These are phyloP conservation scores for Claviceps citrina DNA, from an alignment of 2,329 filamentous ascomycete genomes.

Conservation along the genomic window DNA sequence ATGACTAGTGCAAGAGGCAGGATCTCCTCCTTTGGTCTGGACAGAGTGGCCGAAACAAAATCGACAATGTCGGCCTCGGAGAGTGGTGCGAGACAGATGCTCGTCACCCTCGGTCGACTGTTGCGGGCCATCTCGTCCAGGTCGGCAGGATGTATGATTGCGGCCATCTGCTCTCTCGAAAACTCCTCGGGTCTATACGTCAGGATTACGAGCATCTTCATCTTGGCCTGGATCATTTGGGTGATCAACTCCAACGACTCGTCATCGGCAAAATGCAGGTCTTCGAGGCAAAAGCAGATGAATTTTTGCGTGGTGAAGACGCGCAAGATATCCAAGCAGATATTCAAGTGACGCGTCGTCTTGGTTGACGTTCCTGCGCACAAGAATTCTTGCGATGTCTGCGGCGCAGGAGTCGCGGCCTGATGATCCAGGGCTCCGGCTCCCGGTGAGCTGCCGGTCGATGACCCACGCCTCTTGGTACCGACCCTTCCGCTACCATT, in stretches of 20 bases:
- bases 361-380: conserved; percentile 43
- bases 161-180: conserved; percentile 36
- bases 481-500: conserved; percentile 17
- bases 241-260: conserved; percentile 74
- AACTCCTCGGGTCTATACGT: conserved; percentile 58
- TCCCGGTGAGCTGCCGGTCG: conserved; percentile 29
- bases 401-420: conserved; percentile 24
- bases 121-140: conserved; percentile 32
- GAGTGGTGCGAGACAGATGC: conserved; percentile 57
- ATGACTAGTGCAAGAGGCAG: conserved; percentile 68
- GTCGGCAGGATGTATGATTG: conserved; percentile 38
- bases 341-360: conserved; percentile 66
- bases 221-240: conserved; percentile 60
- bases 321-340: conserved; percentile 71
- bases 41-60: conserved; percentile 71
- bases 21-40: conserved; percentile 55
- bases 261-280: conserved; percentile 78
- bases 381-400: conserved; percentile 44
- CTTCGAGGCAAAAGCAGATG: conserved; percentile 78
- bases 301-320: conserved; percentile 72
- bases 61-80: conserved; percentile 64
- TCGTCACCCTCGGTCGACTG: conserved; percentile 45
- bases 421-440: too few relatives aligned
- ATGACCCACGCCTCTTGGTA: conserved; percentile 32
- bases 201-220: conserved; percentile 70